These are phyloP conservation scores for Aeschynomene evenia DNA, from an alignment of 306 rosid species.

Conservation along the genomic window DNA sequence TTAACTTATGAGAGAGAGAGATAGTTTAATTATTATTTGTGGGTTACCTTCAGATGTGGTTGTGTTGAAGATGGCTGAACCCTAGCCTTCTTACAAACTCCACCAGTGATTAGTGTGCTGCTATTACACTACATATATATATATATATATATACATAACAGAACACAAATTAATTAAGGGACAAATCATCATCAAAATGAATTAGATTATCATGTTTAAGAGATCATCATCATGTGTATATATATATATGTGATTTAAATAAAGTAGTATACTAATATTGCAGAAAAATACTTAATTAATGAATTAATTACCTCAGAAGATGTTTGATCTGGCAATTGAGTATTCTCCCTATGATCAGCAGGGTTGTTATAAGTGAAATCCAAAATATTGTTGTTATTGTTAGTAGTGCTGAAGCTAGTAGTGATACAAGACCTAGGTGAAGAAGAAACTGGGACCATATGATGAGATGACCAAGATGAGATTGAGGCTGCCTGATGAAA, in stretches of 20 bases:
- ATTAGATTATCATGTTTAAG: background rate
- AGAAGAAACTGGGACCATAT: conserved; percentile 57
- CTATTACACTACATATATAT: conserved; percentile 61
- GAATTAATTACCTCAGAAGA: conserved; percentile 55
- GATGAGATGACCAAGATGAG: conserved; percentile 46
- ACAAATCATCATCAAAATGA: conserved; percentile 8
- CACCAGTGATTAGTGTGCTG: conserved; percentile 42
- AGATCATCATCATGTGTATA: background rate
- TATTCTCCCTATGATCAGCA: conserved; percentile 35
- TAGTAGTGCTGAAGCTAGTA: conserved; percentile 47
- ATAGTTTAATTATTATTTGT: too few relatives aligned
- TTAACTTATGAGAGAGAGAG: conserved; percentile 27
- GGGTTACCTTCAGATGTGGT: conserved; percentile 66
- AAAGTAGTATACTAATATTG: background rate
- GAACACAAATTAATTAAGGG: too few relatives aligned
- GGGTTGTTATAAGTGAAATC: conserved; percentile 61
- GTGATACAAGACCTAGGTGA: conserved; percentile 58
- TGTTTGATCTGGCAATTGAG: conserved; percentile 45
- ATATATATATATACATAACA: too few relatives aligned
- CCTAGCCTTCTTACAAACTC: conserved; percentile 72
- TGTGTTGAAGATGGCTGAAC: conserved; percentile 68
- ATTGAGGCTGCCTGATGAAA: conserved; percentile 43
- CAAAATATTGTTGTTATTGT: conserved; percentile 46
- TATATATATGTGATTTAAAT: background rate
- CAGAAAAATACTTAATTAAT: too few relatives aligned